Percentiles rank a stretch among this genome's conserved stretches.
Evolutionary conservation across 306 rosid genomes (phyloP).

Genomic region (Vigna unguiculata): DNA sequence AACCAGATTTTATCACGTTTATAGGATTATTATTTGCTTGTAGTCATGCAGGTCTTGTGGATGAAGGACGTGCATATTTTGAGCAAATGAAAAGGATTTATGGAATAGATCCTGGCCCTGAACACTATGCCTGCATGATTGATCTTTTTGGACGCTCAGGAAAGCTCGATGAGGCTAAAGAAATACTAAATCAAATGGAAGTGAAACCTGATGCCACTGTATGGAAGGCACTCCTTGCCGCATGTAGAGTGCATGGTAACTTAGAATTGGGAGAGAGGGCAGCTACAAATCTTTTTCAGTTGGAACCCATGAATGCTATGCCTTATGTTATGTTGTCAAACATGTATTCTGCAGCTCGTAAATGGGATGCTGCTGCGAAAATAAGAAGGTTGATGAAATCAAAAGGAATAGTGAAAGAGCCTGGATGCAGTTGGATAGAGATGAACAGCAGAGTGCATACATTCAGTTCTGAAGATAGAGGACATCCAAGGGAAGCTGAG

Average conservation of each 20-base stretch:
- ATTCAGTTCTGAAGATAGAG: slow-evolving; percentile 85
- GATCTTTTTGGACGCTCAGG: slow-evolving; percentile 89
- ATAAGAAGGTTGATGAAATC: slow-evolving; percentile 81
- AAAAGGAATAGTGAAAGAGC: slow-evolving; percentile 82
- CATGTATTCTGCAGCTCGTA: slow-evolving; percentile 72
- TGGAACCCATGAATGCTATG: slow-evolving; percentile 74
- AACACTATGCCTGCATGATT: slow-evolving; percentile 93
- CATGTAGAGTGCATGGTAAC: slow-evolving; percentile 83
- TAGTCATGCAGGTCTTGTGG: slow-evolving; percentile 89
- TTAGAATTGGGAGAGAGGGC: slow-evolving; percentile 83
- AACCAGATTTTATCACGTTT: slow-evolving; percentile 86
- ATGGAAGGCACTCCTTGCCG: slow-evolving; percentile 93
- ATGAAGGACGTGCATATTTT: slow-evolving; percentile 64
- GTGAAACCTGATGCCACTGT: slow-evolving; percentile 84
- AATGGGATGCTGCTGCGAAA: slow-evolving; percentile 77
- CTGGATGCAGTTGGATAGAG: slow-evolving; percentile 91
- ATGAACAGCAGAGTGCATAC: slow-evolving; percentile 65
- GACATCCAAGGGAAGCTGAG: slow-evolving; percentile 69
- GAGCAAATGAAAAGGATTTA: slow-evolving; percentile 69
- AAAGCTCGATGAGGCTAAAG: slow-evolving; percentile 68
- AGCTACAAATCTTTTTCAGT: slow-evolving; percentile 66
- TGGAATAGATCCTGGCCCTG: slow-evolving; percentile 80
- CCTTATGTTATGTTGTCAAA: slow-evolving; percentile 83
- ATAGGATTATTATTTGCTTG: slow-evolving; percentile 92
- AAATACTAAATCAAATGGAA: slow-evolving; percentile 66